A percentile compares a stretch with the other conserved stretches of the same genome.
Conservation (phyloP, 768 basidiomycete species). For the Mycena floridula region DNA sequence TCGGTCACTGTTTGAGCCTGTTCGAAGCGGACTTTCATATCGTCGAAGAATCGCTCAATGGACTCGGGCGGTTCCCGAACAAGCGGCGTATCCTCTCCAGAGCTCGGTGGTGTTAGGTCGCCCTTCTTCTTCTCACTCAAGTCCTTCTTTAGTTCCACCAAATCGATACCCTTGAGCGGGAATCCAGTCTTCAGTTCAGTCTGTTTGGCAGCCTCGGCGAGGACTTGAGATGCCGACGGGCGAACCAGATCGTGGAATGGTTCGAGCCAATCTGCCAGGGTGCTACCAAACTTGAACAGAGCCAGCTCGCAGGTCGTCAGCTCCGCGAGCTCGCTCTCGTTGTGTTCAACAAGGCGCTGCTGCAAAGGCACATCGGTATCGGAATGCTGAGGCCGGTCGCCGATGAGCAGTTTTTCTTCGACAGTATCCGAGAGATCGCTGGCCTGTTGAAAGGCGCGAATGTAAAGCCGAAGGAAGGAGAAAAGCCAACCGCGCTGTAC, state of each 20-base stretch:
- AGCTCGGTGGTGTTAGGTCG: no score
- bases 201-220: conserved; percentile 71
- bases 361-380: conserved; percentile 45
- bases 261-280: conserved; percentile 69
- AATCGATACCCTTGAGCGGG: conserved; percentile 58
- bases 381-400: conserved; percentile 68
- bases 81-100: no score
- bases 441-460: conserved; percentile 68
- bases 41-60: conserved; percentile 59
- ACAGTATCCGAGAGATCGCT: conserved; percentile 78
- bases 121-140: no score
- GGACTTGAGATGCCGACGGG: conserved; percentile 60
- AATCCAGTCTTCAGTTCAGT: conserved; percentile 66
- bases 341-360: conserved; percentile 49
- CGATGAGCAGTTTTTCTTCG: conserved; percentile 76
- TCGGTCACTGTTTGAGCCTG: conserved; percentile 42
- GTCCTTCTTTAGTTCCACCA: no score
- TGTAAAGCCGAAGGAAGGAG: conserved; percentile 71
- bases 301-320: conserved; percentile 58
- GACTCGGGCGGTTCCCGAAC: conserved; percentile 54
- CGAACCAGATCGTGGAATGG: conserved; percentile 71
- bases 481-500: conserved; percentile 67
- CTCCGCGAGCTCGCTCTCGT: conserved; percentile 52
- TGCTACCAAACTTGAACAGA: conserved; percentile 53
- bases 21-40: conserved; percentile 47